Percentiles rank a stretch among this genome's conserved stretches.
These are phyloP conservation scores for Cercospora beticola DNA, from an alignment of 2,329 filamentous ascomycete species.

Conservation along the genomic window DNA sequence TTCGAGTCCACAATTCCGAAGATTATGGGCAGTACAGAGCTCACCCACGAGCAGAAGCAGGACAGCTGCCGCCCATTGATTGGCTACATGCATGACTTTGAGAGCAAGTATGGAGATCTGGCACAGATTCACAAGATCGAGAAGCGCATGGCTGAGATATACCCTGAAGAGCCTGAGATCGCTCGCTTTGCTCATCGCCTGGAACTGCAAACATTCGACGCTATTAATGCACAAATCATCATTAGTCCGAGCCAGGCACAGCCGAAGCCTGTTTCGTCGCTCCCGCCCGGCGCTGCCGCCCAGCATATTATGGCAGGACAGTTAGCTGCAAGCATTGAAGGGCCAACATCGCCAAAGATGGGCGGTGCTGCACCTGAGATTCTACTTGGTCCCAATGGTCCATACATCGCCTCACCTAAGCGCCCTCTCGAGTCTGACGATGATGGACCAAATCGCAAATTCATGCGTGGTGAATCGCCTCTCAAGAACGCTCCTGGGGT, in stretches of 20 bases:
- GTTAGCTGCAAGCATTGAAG: conserved; percentile 15
- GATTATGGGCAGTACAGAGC: conserved; percentile 63
- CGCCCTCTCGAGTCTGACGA: conserved; percentile 59
- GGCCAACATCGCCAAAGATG: conserved; percentile 15
- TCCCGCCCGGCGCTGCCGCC: conserved; percentile 20
- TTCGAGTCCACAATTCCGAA: conserved; percentile 92
- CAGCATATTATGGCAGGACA: conserved; percentile 11
- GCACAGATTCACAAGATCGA: conserved; percentile 88
- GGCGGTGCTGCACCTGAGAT: conserved; percentile 25
- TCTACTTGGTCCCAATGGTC: conserved; percentile 37
- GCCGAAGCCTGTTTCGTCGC: conserved; percentile 35
- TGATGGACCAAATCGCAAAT: conserved; percentile 74
- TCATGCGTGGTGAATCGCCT: conserved; percentile 85
- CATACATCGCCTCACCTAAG: conserved; percentile 47
- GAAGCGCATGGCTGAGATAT: conserved; percentile 66
- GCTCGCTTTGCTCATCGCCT: conserved; percentile 73
- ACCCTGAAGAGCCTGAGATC: conserved; percentile 10
- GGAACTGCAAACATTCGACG: conserved; percentile 69
- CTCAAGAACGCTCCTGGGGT: conserved; percentile 87
- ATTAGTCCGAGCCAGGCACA: conserved; percentile 80
- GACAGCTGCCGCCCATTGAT: conserved; percentile 80
- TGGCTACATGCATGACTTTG: conserved; percentile 90
- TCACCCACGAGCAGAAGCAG: conserved; percentile 46
- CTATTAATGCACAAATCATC: conserved; percentile 75
- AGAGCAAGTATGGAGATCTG: conserved; percentile 90